Evolutionary conservation across 164 flowering plant genomes (phyloP).

Genomic region (Aristolochia contorta): DNA sequence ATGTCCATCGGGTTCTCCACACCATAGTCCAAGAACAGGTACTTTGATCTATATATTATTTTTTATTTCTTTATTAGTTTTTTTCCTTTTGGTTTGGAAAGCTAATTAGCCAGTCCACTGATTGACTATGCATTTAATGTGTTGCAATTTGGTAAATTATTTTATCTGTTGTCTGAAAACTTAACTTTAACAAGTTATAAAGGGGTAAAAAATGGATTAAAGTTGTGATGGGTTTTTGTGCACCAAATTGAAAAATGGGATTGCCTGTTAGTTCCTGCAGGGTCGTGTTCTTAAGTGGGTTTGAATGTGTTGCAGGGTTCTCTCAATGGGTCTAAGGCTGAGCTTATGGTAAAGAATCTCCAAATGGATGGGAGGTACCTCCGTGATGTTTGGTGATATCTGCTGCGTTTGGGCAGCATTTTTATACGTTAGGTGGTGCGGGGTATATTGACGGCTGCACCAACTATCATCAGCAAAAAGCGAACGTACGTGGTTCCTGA

Average conservation of each 20-base stretch:
- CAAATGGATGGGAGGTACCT: conserved; percentile 86
- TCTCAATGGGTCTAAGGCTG: conserved; percentile 67
- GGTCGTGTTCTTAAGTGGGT: too few species aligned
- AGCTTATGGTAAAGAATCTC: conserved; percentile 77
- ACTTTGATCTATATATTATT: not conserved
- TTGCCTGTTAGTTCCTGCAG: too few species aligned
- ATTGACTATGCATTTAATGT: too few species aligned
- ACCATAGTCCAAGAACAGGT: conserved; percentile 97
- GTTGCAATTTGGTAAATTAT: not conserved
- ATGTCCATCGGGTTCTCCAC: conserved; percentile 88
- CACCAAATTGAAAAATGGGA: not conserved
- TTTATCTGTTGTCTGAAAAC: not conserved
- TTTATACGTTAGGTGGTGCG: not conserved
- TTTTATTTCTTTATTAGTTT: too few species aligned
- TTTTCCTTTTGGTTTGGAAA: too few species aligned
- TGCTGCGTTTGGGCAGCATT: not conserved
- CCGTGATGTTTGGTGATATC: conserved; percentile 84
- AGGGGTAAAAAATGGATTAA: not conserved
- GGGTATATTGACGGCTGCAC: not conserved
- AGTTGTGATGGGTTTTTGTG: not conserved
- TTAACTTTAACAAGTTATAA: not conserved
- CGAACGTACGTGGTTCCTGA: too few species aligned
- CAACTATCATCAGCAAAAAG: not conserved
- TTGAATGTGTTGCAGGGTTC: conserved; percentile 54
- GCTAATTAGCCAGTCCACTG: not conserved